Base-by-base conservation (phyloP, 2,329 filamentous ascomycete genomes). In the Rhinocladiella mackenziei region DNA sequence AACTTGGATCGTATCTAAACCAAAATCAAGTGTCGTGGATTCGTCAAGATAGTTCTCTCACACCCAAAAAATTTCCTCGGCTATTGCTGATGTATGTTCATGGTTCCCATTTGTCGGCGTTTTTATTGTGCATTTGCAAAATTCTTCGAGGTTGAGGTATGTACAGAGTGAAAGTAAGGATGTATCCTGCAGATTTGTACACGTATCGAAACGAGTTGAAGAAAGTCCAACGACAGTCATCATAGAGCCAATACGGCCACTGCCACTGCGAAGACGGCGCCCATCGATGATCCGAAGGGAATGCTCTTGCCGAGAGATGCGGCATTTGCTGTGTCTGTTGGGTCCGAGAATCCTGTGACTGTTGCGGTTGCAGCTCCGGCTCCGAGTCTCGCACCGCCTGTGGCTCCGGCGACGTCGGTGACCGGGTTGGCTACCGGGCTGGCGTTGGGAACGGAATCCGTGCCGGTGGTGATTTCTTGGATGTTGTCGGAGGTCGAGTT, bases 401-500 rank as follows among this genome's bases (percentile, higher is more conserved):
- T 48, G 23, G 36, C 39, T 2, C 52, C 55, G 9, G 39, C 35
- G 13, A 55, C 37, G 29, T 36, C 46, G 9, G 55, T 55, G 5
- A 59, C 55, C 1, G 58, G 47, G 38, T 39, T 53, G 7, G 50
- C 30, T 8, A 56, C 60, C 1, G 53, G 41, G 0, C 71, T 74
- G 4, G 78, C 77, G 32, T 68, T 66, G 0, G 78, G 78, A 2
- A 81, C 69, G 7, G 70, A 69, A 26, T 63, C 53, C 2, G 64
- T 53, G 2, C 73, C 73, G 11, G 66, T 66, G 5, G 67, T 65
- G 42, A 81, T 81, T 55, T 80, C 77, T 45, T 73, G 47, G 34
- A 81, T 62, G 48, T 74, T 67, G 35, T 62, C 56, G 3, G 55
- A 54, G 0, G 74, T 75, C 5, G 74, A 66, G 57, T 81, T 78